Base-by-base conservation (phyloP, 306 rosid species). In the Cucurbita argyrosperma region DNA sequence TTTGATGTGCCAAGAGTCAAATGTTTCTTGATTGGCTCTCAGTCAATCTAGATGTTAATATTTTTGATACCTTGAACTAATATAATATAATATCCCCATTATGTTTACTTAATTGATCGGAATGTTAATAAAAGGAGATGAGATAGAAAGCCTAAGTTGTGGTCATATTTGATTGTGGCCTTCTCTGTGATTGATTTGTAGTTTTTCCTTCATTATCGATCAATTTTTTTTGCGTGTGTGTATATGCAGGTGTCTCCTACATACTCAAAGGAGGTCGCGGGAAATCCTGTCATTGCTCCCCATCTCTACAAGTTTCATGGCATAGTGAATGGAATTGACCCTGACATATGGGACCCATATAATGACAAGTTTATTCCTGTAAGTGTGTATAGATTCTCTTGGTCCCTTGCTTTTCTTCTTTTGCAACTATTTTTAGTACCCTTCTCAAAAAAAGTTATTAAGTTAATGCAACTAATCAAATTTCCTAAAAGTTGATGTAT, bases 241-340 rank as follows among this genome's bases (percentile, higher is more conserved):
- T 57, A 59, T 79, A 53, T 78, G 42, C 85, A 95, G 99, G 99
- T 95, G 72, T 95, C 99, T 74, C 87, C 76, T 72, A 88, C 91
- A 72, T 95, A 95, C 76, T 74, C 93, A 55, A 91, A 83, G 87
- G 99, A 95, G 89, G 76, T 95, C 78, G 85, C 96, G 37, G 85
- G 96, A 74, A 82, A 91, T 78, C 80, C 86, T 59, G 78, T 42
- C 62, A 19, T 95, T 79, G 89, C 92, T 83, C 91, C 97, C 58
- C 69, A 91, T 82, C 89, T 85, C 71, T 80, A 82, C 81, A 95
- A 91, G 90, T 95, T 95, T 82, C 96, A 89, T 87, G 99, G 99
- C 57, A 89, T 95, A 78, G 74, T 95, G 78, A 95, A 95, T 71
- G 99, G 99, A 84, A 91, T 95, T 64, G 99, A 95, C 83, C 97